phyloP scores from a whole-genome alignment of 2,329 filamentous ascomycete species.

The Stachybotrys chartarum region DNA sequence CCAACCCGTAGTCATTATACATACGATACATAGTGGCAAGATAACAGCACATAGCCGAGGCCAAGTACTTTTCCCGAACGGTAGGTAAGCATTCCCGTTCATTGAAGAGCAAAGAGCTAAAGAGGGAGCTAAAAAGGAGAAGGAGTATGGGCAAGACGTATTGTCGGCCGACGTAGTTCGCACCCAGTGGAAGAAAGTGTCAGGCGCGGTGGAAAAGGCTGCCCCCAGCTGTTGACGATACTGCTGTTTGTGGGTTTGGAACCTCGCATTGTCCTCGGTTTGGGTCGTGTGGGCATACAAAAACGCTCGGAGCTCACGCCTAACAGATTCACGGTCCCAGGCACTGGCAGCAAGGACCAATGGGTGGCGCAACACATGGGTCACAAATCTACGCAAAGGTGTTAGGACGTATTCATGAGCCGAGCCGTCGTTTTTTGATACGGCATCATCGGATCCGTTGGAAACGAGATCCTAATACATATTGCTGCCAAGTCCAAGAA shows the following conservation, averaged over 20 bases:
- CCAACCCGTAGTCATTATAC: slow-evolving; percentile 7
- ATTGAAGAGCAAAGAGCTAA: neutral
- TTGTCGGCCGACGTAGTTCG: slow-evolving; percentile 7
- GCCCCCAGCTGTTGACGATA: neutral
- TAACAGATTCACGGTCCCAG: neutral
- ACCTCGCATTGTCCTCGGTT: neutral
- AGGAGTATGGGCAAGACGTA: slow-evolving; percentile 8
- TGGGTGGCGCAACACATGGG: neutral
- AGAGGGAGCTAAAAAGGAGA: slow-evolving; percentile 7
- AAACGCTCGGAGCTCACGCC: neutral
- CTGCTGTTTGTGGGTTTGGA: neutral
- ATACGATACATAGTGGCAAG: slow-evolving; percentile 9
- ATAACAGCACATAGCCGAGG: slow-evolving; percentile 3
- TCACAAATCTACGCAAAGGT: neutral
- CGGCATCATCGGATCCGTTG: neutral
- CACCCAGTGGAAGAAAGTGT: slow-evolving; percentile 9
- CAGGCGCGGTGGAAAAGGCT: too few species aligned
- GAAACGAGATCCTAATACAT: neutral
- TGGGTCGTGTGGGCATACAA: slow-evolving; percentile 1
- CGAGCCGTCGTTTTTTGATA: neutral
- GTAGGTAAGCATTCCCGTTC: slow-evolving; percentile 3
- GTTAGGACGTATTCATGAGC: neutral
- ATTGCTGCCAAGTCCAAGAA: neutral
- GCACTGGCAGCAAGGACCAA: neutral
- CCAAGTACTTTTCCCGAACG: slow-evolving; percentile 6